A percentile compares a stretch with the other conserved stretches of the same genome.
Evolutionary conservation across 345 rosid species (phyloP).

Genomic region (Aquilaria sinensis): DNA sequence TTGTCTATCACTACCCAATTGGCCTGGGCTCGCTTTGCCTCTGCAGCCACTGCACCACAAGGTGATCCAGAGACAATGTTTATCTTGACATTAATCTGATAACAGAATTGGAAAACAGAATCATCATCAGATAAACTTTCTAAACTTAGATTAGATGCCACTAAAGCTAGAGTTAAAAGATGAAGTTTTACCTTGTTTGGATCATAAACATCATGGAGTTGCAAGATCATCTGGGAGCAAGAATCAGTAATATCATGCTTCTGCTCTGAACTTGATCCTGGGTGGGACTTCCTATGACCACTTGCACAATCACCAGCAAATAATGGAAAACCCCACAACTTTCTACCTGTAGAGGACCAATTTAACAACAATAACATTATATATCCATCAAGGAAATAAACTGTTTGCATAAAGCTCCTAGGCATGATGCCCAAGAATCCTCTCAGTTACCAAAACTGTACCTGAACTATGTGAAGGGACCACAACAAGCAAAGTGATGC

Average conservation of each 20-base stretch:
- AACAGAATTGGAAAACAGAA: conserved; percentile 7
- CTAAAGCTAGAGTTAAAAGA: not conserved
- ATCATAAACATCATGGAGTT: conserved; percentile 96
- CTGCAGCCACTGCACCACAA: conserved; percentile 77
- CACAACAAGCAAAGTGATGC: conserved; percentile 86
- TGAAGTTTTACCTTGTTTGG: conserved; percentile 67
- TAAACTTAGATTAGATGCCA: not conserved
- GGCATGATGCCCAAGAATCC: not conserved
- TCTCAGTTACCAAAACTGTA: conserved; percentile 11
- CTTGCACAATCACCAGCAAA: conserved; percentile 92
- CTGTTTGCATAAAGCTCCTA: not conserved
- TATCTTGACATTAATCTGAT: conserved; percentile 82
- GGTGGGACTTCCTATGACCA: conserved; percentile 59
- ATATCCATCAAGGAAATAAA: not conserved
- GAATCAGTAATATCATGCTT: conserved; percentile 76
- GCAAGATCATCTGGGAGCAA: conserved; percentile 98
- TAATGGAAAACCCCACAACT: conserved; percentile 86
- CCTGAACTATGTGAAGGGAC: conserved; percentile 72
- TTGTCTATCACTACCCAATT: conserved; percentile 97
- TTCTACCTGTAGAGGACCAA: conserved; percentile 48
- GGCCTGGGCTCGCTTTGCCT: conserved; percentile 69
- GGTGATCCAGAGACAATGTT: conserved; percentile 91
- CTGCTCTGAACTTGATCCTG: conserved; percentile 65
- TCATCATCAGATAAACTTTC: conserved; percentile 3
- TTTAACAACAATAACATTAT: conserved; percentile 3